These are phyloP conservation scores for Nectriaceae sp. DNA, from an alignment of 2,329 filamentous ascomycete genomes.

Conservation along the genomic window DNA sequence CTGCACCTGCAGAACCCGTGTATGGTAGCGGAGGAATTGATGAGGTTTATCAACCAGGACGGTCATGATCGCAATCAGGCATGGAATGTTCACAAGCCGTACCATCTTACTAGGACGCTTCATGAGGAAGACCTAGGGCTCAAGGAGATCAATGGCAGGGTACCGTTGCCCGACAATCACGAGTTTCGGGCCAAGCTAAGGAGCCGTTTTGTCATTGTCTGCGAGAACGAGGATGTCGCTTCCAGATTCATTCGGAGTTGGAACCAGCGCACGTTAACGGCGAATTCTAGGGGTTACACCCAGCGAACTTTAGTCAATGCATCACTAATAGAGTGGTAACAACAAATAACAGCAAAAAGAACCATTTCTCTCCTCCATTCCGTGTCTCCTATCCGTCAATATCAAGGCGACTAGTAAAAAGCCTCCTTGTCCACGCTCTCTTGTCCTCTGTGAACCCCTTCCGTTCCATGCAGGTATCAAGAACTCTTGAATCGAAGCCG, in stretches of 20 bases:
- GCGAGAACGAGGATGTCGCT: slow-evolving; percentile 34
- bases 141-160: background rate
- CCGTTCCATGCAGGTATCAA: slow-evolving; percentile 7
- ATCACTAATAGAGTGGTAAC: slow-evolving; percentile 37
- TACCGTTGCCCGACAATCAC: slow-evolving; percentile 5
- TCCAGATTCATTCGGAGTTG: slow-evolving; percentile 44
- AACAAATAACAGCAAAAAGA: slow-evolving; percentile 2
- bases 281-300: slow-evolving; percentile 6
- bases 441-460: background rate
- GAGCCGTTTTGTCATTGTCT: slow-evolving; percentile 37
- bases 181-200: slow-evolving; percentile 21
- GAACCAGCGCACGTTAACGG: slow-evolving; percentile 37
- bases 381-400: background rate
- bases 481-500: slow-evolving; percentile 9
- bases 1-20: slow-evolving; percentile 31
- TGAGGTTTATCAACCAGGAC: slow-evolving; percentile 15
- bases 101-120: slow-evolving; percentile 11
- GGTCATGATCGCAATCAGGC: slow-evolving; percentile 8
- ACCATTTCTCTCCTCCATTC: background rate
- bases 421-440: too few relatives aligned
- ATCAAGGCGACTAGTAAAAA: too few relatives aligned
- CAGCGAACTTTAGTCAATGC: slow-evolving; percentile 28
- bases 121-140: slow-evolving; percentile 3
- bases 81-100: slow-evolving; percentile 16
- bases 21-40: slow-evolving; percentile 28